These are phyloP conservation scores for Metschnikowia chrysomelidarum DNA, from an alignment of 805 yeast genomes.

Conservation along the genomic window DNA sequence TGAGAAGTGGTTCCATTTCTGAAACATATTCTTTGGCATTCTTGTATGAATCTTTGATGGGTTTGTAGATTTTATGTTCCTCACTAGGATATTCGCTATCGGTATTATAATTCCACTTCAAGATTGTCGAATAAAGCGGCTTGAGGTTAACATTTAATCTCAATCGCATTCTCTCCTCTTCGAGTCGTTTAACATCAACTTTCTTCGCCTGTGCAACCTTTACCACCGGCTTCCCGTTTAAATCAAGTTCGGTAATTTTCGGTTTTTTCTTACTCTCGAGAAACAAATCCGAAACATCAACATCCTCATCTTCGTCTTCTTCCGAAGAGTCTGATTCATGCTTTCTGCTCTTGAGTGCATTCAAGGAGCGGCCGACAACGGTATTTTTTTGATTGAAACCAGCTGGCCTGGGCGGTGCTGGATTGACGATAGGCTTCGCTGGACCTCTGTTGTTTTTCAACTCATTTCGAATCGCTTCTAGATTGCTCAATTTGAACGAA, in stretches of 20 bases:
- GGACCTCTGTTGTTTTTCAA: slow-evolving; percentile 24
- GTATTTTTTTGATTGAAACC: slow-evolving; percentile 45
- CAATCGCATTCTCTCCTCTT: slow-evolving; percentile 74
- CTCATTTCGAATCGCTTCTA: slow-evolving; percentile 36
- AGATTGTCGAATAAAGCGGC: slow-evolving; percentile 66
- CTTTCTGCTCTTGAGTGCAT: slow-evolving; percentile 30
- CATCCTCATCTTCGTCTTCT: slow-evolving; percentile 30
- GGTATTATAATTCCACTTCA: slow-evolving; percentile 74
- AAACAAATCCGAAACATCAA: slow-evolving; percentile 41
- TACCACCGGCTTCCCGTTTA: slow-evolving; percentile 39
- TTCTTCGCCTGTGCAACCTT: slow-evolving; percentile 26
- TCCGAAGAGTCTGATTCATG: slow-evolving; percentile 35
- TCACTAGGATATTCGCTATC: slow-evolving; percentile 59
- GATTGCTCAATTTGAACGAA: slow-evolving; percentile 28
- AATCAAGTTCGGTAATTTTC: slow-evolving; percentile 42
- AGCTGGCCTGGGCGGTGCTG: slow-evolving; percentile 53
- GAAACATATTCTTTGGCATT: slow-evolving; percentile 64
- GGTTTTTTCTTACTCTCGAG: slow-evolving; percentile 35
- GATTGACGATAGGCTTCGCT: slow-evolving; percentile 23
- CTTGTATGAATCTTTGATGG: slow-evolving; percentile 55
- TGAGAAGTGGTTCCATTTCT: slow-evolving; percentile 73
- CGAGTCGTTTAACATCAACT: slow-evolving; percentile 42
- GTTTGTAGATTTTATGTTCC: slow-evolving; percentile 37
- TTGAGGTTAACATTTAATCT: slow-evolving; percentile 75
- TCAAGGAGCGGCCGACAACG: slow-evolving; percentile 38